phyloP scores from a whole-genome alignment of 129 eudicot genomes.

The Glebionis coronaria region DNA sequence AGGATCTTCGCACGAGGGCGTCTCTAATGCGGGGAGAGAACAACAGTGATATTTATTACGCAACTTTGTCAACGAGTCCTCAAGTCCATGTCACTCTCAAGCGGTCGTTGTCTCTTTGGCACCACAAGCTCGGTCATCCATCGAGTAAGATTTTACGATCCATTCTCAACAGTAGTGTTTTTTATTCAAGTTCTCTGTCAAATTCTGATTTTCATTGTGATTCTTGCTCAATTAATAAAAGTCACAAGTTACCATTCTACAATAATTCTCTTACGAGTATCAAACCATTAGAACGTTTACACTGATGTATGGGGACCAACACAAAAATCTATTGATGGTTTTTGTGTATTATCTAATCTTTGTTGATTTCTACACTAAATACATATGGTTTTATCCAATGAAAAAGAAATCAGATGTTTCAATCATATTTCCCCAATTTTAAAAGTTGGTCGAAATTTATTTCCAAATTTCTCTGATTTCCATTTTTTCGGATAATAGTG shows the following conservation, averaged over 20 bases:
- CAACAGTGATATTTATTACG: not conserved
- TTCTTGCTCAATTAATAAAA: not conserved
- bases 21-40: not conserved
- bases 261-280: not conserved
- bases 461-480: not conserved
- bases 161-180: not conserved
- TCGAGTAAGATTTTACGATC: not conserved
- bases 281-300: not conserved
- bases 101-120: not conserved
- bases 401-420: not conserved
- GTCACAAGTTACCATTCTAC: not conserved
- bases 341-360: not conserved
- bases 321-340: not conserved
- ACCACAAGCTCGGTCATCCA: not conserved
- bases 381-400: not conserved
- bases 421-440: not conserved
- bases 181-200: not conserved
- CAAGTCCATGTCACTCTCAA: not conserved
- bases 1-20: not conserved
- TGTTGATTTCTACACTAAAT: conserved; percentile 2
- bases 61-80: not conserved
- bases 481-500: not conserved
- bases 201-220: not conserved
- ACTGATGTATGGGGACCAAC: not conserved
- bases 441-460: not conserved